phyloP scores from a whole-genome alignment of 306 rosid species.

The Prunus mume region DNA sequence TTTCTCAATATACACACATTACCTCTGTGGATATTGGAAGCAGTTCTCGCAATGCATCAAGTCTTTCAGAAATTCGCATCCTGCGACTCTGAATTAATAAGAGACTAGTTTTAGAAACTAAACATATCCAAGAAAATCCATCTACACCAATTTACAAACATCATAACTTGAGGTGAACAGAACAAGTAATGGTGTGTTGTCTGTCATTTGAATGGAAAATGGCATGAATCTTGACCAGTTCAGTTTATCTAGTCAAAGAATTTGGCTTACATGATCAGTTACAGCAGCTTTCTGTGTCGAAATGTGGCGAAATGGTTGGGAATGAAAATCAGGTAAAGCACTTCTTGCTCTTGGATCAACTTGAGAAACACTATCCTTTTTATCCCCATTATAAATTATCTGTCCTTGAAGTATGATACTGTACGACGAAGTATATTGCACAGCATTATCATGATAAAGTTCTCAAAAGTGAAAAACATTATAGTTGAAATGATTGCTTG shows the following conservation, averaged over 20 bases:
- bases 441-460: slow-evolving; percentile 15
- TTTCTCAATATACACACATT: slow-evolving; percentile 14
- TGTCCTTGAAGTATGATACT: slow-evolving; percentile 46
- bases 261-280: slow-evolving; percentile 69
- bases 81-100: slow-evolving; percentile 80
- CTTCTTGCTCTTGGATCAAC: slow-evolving; percentile 33
- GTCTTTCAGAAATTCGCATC: slow-evolving; percentile 59
- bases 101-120: too few species aligned
- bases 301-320: slow-evolving; percentile 31
- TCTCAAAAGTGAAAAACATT: background rate
- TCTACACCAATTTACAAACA: background rate
- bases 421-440: slow-evolving; percentile 23
- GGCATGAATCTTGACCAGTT: background rate
- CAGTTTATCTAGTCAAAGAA: background rate
- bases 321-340: slow-evolving; percentile 36
- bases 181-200: background rate
- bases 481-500: background rate
- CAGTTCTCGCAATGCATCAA: slow-evolving; percentile 59
- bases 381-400: slow-evolving; percentile 32
- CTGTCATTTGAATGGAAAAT: slow-evolving; percentile 14
- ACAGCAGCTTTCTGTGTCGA: slow-evolving; percentile 32
- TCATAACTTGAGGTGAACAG: slow-evolving; percentile 10
- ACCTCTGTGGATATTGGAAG: slow-evolving; percentile 75
- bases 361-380: slow-evolving; percentile 22
- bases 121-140: too few species aligned